Base-by-base conservation (phyloP, 176 grass and related monocot species). In the Stipa capillata region DNA sequence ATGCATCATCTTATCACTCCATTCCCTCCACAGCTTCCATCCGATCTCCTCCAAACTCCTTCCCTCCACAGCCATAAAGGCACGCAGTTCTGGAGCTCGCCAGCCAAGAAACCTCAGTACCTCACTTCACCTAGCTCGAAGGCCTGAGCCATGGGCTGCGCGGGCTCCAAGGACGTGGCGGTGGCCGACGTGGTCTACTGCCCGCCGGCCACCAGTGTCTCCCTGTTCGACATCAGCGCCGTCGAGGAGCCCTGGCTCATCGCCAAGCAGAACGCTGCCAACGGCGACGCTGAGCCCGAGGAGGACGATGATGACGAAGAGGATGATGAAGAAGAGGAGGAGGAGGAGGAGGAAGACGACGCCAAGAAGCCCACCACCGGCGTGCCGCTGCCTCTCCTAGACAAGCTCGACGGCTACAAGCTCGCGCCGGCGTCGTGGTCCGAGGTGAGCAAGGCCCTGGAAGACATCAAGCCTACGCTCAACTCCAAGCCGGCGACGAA, bases 241-340 rank as follows among this genome's bases (percentile, higher is more conserved):
- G 77, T 94, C 74, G 85, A 98, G 59, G 96, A 98, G 78, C 96
- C 96, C 1, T 98, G 96, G 96, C 74, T 93, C 74, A 91, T 91
- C 84, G 76, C 83, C 78, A 78, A 86, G 85, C 71, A 57, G 23
- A 73, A 60, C 55, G 40, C 62, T 10, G 41, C 35, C 8, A 51
- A 45, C 20, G 34, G 4, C 0, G 77, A 73, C 0, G 78, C 42
- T 5, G 65, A 67, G 14, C 36, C 9, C 24, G 61, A 45, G 2
- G 23, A 58, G 2, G 32, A 35, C 24, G 52, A 72, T 0, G 84
- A 66, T 0, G 84, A 53, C 1, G 79, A 72, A 3, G 43, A 47
- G 0, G 69, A 69, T 6, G 74, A 50, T 0, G 65, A 65, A 0
- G 78, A 57, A 0, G 64, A 80, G 36, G 42, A 60, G 51, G 39